Conservation (phyloP, 768 basidiomycete species). For the Harrya chromipes region DNA sequence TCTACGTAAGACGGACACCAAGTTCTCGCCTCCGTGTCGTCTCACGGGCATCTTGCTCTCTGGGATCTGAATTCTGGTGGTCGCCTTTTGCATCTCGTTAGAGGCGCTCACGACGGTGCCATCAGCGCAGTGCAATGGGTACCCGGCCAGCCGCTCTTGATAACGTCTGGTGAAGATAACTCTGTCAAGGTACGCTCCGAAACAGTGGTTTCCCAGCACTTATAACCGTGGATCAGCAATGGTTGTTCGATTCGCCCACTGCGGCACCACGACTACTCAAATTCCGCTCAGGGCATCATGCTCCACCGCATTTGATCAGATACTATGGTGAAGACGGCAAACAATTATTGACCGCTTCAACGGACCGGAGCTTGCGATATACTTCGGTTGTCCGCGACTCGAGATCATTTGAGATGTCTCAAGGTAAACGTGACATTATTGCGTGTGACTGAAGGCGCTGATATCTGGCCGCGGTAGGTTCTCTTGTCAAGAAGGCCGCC, state of each 20-base stretch:
- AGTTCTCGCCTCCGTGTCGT: conserved; percentile 83
- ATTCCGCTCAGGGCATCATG: conserved; percentile 88
- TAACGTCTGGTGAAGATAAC: conserved; percentile 92
- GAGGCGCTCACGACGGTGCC: conserved; percentile 85
- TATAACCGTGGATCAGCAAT: conserved; percentile 64
- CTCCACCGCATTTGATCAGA: conserved; percentile 86
- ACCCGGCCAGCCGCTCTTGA: conserved; percentile 84
- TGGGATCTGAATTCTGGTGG: conserved; percentile 91
- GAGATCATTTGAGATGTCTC: conserved; percentile 89
- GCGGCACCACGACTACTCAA: conserved; percentile 85
- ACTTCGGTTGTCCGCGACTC: conserved; percentile 95
- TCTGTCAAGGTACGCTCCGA: conserved; percentile 73
- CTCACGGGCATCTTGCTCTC: conserved; percentile 83
- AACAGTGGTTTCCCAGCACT: neutral
- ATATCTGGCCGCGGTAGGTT: conserved; percentile 48
- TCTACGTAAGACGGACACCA: conserved; percentile 70
- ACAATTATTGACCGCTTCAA: conserved; percentile 82
- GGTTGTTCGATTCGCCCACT: conserved; percentile 92
- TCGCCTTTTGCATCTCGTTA: conserved; percentile 76
- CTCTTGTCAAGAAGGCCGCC: conserved; percentile 78
- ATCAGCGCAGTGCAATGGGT: conserved; percentile 88
- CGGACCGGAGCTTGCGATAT: conserved; percentile 85
- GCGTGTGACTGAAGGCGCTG: neutral
- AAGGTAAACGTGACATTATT: conserved; percentile 52
- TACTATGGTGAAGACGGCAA: conserved; percentile 99